Evolutionary conservation across 306 rosid genomes (phyloP).

Genomic region (Sechiopsis laciniata): DNA sequence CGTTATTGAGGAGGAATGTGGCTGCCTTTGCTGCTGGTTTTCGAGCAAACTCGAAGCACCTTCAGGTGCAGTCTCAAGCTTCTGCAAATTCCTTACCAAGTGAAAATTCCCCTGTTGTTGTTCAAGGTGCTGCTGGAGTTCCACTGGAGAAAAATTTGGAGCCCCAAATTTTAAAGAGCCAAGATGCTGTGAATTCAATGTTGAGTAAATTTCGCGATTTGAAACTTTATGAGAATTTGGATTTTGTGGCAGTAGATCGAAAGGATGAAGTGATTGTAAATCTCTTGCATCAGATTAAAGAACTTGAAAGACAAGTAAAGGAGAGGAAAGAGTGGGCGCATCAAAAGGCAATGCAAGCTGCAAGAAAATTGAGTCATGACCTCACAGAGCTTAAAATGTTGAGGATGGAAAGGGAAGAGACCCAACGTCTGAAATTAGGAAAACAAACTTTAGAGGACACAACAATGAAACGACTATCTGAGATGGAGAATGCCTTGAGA

Average conservation of each 20-base stretch:
- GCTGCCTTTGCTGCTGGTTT: conserved; percentile 92
- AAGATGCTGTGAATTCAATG: conserved; percentile 64
- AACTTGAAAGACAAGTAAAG: conserved; percentile 75
- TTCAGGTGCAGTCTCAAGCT: conserved; percentile 34
- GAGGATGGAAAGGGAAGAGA: conserved; percentile 91
- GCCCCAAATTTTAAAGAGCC: conserved; percentile 41
- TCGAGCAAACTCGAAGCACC: conserved; percentile 66
- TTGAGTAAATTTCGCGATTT: conserved; percentile 78
- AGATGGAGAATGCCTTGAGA: conserved; percentile 92
- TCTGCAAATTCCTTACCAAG: conserved; percentile 26
- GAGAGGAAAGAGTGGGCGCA: conserved; percentile 95
- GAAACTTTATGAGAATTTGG: conserved; percentile 77
- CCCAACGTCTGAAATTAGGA: conserved; percentile 85
- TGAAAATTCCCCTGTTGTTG: conserved; percentile 40
- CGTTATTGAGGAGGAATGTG: conserved; percentile 74
- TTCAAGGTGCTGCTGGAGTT: conserved; percentile 41
- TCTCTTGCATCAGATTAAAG: conserved; percentile 70
- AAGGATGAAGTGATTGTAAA: conserved; percentile 76
- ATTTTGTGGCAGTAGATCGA: conserved; percentile 72
- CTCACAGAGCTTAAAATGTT: conserved; percentile 74
- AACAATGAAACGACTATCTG: conserved; percentile 83
- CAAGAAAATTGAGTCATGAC: conserved; percentile 73
- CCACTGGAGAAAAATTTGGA: conserved; percentile 43
- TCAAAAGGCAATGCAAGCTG: conserved; percentile 94
- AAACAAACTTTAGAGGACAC: conserved; percentile 76